Evolutionary conservation across 1,284 basidiomycete genomes (phyloP), one percentile per base, ranked within the genome.

Genomic region (Apiotrichum mycotoxinovorans): DNA sequence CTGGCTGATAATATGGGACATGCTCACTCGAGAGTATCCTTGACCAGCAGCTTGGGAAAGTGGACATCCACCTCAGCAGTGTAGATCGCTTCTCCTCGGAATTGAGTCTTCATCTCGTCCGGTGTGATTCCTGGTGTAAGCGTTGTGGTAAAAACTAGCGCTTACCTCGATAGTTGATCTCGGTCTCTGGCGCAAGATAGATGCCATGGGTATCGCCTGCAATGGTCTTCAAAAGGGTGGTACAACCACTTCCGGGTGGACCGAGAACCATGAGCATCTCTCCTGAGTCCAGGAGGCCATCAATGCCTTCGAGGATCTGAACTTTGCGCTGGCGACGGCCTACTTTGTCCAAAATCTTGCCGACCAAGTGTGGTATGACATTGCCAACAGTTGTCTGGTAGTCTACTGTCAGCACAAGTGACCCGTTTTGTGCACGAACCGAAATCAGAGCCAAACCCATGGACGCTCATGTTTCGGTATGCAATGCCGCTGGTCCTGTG

Each of bases 221-320:
- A 56, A 85, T 79, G 14, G 81, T 79, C 69, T 84, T 79, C 62
- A 84, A 70, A 45, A 78, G 75, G 0, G 82, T 76, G 55, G 84
- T 67, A 66, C 89, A 91, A 52, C 61, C 76, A 65, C 84, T 56
- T 85, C 79, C 71, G 83, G 86, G 85, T n/a, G 87, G 72, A 15
- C 84, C 71, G 8, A 81, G 78, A 18, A 80, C 73, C 56, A 88
- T 76, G 11, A 75, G 61, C 73, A 85, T 82, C 74, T 85, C 83
- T 43, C 80, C 81, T 0, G 78, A 69, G 50, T 78, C 70, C 25
- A 80, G 57, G 8, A 73, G 56, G 37, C 79, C 79, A 38, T 79
- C 79, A 55, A 83, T 77, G 43, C 75, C 68, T 51, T 78, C 71
- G 46, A 82, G 69, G 54, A 82, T 82, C 56, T 81, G 69, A 23